phyloP scores from a whole-genome alignment of 129 eudicot species.

The Ambrosia trifida region DNA sequence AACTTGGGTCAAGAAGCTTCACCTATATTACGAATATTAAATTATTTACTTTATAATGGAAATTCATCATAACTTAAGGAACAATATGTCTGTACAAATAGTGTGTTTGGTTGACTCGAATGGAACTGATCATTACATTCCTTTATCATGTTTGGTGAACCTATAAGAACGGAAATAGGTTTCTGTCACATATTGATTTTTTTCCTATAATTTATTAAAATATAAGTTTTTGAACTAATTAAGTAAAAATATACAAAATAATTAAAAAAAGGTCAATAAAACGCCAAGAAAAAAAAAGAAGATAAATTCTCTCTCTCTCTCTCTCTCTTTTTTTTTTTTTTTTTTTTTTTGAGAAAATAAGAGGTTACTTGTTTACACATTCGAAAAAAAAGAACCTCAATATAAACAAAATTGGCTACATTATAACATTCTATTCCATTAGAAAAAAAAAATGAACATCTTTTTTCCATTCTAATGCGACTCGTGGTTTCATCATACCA shows the following conservation, averaged over 20 bases:
- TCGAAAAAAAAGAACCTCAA: background rate
- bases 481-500: too few relatives aligned
- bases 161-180: background rate
- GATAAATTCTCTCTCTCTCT: background rate
- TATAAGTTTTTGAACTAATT: background rate
- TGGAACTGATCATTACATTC: background rate
- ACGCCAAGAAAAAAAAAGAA: background rate
- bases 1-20: conserved; percentile 72
- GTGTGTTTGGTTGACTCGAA: background rate
- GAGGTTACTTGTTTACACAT: background rate
- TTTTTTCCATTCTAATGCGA: background rate
- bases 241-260: background rate
- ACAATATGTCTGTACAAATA: background rate
- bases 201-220: too few relatives aligned
- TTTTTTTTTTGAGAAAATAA: background rate
- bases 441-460: background rate
- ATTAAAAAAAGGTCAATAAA: background rate
- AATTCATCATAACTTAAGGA: background rate
- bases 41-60: conserved; percentile 7
- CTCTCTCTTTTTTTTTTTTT: too few relatives aligned
- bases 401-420: background rate
- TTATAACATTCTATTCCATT: background rate
- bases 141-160: background rate
- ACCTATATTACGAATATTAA: conserved; percentile 47
- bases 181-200: background rate